Evolutionary conservation across 2,329 filamentous ascomycete genomes (phyloP).

Genomic region (Ophiostoma himal-ulmi): DNA sequence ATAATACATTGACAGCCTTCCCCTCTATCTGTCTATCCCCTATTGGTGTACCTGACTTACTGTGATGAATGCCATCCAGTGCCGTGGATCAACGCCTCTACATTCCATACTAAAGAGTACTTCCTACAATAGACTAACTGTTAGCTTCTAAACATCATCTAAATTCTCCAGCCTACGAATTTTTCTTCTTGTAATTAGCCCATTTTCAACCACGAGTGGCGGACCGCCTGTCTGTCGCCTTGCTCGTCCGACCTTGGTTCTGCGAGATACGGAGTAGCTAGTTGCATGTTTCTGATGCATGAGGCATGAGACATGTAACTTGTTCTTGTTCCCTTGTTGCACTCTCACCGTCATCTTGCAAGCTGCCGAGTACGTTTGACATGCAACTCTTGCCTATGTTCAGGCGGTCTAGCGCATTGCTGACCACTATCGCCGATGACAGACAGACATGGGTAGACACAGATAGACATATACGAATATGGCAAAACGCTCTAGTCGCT

Average conservation of each 20-base stretch:
- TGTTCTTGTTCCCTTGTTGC: neutral
- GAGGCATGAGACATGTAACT: neutral
- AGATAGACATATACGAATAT: neutral
- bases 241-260: neutral
- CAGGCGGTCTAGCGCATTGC: neutral
- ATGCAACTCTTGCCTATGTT: neutral
- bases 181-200: neutral
- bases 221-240: neutral
- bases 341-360: neutral
- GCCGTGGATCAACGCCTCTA: neutral
- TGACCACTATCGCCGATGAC: neutral
- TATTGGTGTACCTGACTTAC: constrained; percentile 1
- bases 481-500: neutral
- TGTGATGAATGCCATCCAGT: neutral
- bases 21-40: neutral
- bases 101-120: neutral
- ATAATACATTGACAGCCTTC: neutral
- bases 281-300: neutral
- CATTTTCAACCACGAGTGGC: neutral
- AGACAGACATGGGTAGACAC: no score
- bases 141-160: neutral
- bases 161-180: neutral
- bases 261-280: neutral
- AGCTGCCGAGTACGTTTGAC: constrained; percentile 2
- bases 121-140: no score